A percentile compares a stretch with the other conserved stretches of the same genome.
Conservation (phyloP, 2,329 filamentous ascomycete genomes). For the Trichoderma polysporum region DNA sequence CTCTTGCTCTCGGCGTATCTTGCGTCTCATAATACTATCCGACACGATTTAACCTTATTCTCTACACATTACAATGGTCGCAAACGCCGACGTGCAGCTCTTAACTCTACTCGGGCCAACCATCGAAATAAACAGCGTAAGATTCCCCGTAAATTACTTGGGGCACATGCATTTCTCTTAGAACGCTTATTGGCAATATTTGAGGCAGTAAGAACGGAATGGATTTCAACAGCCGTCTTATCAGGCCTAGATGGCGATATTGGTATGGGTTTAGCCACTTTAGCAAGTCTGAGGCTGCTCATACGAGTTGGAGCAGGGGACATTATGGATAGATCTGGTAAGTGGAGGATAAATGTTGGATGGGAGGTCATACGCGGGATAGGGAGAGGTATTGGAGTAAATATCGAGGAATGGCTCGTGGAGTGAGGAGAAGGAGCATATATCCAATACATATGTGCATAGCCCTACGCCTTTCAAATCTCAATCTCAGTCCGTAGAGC, state of each 20-base stretch:
- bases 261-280: slow-evolving; percentile 66
- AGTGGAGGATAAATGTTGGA: slow-evolving; percentile 76
- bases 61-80: slow-evolving; percentile 64
- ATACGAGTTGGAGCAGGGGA: slow-evolving; percentile 64
- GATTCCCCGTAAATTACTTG: slow-evolving; percentile 74
- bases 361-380: slow-evolving; percentile 74
- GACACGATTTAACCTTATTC: slow-evolving; percentile 73
- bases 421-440: slow-evolving; percentile 47
- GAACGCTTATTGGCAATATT: slow-evolving; percentile 80
- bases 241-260: slow-evolving; percentile 54
- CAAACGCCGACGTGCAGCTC: slow-evolving; percentile 51
- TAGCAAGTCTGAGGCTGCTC: slow-evolving; percentile 68
- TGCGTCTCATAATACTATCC: slow-evolving; percentile 73
- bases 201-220: slow-evolving; percentile 61
- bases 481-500: neutral
- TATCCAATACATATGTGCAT: neutral
- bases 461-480: neutral
- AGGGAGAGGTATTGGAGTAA: slow-evolving; percentile 72
- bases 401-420: slow-evolving; percentile 73
- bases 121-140: slow-evolving; percentile 60
- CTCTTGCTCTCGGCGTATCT: slow-evolving; percentile 77
- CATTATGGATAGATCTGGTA: slow-evolving; percentile 65
- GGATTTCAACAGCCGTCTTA: slow-evolving; percentile 40
- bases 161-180: slow-evolving; percentile 72
- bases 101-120: slow-evolving; percentile 36